Percentiles rank a stretch among this genome's conserved stretches.
Conservation (phyloP, 768 basidiomycete genomes). For the Hypsizygus marmoreus region DNA sequence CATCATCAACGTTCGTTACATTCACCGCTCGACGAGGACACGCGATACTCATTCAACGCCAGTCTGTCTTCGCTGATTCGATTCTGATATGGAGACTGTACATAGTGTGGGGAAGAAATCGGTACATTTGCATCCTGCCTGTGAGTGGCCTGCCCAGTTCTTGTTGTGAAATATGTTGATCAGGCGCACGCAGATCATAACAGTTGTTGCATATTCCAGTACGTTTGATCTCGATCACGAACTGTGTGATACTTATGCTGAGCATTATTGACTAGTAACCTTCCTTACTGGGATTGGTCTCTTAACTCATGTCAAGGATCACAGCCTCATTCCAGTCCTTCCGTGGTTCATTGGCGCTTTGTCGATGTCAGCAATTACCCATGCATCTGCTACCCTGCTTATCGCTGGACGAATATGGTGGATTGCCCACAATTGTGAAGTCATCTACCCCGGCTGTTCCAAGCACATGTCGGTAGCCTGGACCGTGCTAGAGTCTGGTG, state of each 20-base stretch:
- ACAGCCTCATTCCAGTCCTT: not conserved
- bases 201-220: not conserved
- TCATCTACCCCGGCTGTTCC: not conserved
- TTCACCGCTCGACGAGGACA: not conserved
- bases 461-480: not conserved
- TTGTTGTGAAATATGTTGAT: not conserved
- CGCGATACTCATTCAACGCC: too few relatives aligned
- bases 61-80: not conserved
- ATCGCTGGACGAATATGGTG: slow-evolving; percentile 4
- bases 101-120: not conserved
- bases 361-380: not conserved
- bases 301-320: not conserved
- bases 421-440: not conserved
- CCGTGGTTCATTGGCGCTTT: not conserved
- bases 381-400: not conserved
- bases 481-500: slow-evolving; percentile 9
- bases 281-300: not conserved
- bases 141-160: too few relatives aligned
- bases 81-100: slow-evolving; percentile 2
- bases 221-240: too few relatives aligned
- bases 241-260: not conserved
- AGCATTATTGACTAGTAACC: not conserved
- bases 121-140: slow-evolving; percentile 1
- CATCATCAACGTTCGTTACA: not conserved
- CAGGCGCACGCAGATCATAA: not conserved